Evolutionary conservation across 2,329 filamentous ascomycete genomes (phyloP).

Genomic region (Dactylonectria estremocensis): DNA sequence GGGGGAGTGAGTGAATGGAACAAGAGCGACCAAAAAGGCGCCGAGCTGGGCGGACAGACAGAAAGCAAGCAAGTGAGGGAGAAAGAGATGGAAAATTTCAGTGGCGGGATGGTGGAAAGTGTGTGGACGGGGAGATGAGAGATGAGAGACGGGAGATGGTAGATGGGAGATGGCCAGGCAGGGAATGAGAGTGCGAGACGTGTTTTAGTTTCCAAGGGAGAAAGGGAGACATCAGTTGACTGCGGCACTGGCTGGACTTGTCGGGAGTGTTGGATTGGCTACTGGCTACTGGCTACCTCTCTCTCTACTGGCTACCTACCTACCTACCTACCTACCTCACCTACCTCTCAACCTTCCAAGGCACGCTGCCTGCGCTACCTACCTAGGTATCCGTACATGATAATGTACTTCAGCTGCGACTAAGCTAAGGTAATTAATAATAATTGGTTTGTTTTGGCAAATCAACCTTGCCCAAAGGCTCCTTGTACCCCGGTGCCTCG

Average conservation of each 20-base stretch:
- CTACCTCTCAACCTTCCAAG: neutral
- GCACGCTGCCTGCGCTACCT: conserved; percentile 18
- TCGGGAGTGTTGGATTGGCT: conserved; percentile 25
- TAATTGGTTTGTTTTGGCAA: conserved; percentile 32
- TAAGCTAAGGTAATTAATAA: conserved; percentile 27
- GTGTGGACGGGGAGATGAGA: conserved; percentile 24
- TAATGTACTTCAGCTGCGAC: neutral
- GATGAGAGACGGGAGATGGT: conserved; percentile 15
- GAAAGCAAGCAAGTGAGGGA: conserved; percentile 11
- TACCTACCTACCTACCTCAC: neutral
- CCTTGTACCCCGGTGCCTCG: conserved; percentile 29
- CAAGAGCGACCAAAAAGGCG: conserved; percentile 16
- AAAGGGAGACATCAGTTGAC: conserved; percentile 47
- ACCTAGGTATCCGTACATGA: conserved; percentile 31
- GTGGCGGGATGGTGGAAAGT: conserved; percentile 18
- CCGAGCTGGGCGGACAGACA: conserved; percentile 1
- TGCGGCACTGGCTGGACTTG: conserved; percentile 14
- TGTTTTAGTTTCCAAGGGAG: conserved; percentile 52
- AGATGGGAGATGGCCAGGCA: conserved; percentile 18
- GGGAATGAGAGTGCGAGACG: conserved; percentile 40
- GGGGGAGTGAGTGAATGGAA: conserved; percentile 4
- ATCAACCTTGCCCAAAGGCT: conserved; percentile 29
- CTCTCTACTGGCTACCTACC: no score
- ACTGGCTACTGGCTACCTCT: conserved; percentile 1
- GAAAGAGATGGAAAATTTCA: conserved; percentile 5